Base-by-base conservation (phyloP, 1,284 basidiomycete species). In the Heterobasidion parviporum region DNA sequence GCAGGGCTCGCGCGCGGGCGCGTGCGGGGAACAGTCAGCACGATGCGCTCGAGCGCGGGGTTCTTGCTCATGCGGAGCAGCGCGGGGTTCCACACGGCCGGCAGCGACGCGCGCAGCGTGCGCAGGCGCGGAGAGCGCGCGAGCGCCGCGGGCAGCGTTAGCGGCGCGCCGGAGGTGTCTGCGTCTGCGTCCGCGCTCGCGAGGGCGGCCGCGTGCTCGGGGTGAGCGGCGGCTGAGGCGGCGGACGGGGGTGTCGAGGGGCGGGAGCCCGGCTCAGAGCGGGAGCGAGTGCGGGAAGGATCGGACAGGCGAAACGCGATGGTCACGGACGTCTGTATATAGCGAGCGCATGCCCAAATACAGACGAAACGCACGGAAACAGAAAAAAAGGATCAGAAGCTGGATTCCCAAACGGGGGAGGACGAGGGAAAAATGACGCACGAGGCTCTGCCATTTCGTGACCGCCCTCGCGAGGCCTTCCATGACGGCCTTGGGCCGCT, bases 301-400 rank as follows among this genome's bases (percentile, higher is more conserved):
- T 32, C 38, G 9, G 52, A 41, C 12, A 54, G 45, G 45, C 53
- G 53, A 15, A 54, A 54, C 12, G 53, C 53, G 53, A 54, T 47
- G 12, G 53, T 54, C 8, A 38, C 53, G 45, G 43, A 8, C 1
- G 20, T 34, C 53, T 54, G 45, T 26, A 26, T 26, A 26, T 26
- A 26, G 26, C 26, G 26, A 4, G 26, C 26, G 26, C 26, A 26
- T 26, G 26, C 26, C 26, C 26, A 26, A 26, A 26, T 26, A 26
- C 26, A 26, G 26, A 26, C 26, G 26, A 26, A 26, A 26, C 26
- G 26, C 26, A 26, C 26, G 26, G 26, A 26, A 26, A 26, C 26
- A 26, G 26, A 26, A 26, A 5, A 26, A 5, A 26, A 26, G 10
- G 16, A 14, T 36, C 36, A 26, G 52, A 41, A 15, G 14, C 15